Base-by-base conservation (phyloP, 2,329 filamentous ascomycete species). In the Paecilomyces niveus region DNA sequence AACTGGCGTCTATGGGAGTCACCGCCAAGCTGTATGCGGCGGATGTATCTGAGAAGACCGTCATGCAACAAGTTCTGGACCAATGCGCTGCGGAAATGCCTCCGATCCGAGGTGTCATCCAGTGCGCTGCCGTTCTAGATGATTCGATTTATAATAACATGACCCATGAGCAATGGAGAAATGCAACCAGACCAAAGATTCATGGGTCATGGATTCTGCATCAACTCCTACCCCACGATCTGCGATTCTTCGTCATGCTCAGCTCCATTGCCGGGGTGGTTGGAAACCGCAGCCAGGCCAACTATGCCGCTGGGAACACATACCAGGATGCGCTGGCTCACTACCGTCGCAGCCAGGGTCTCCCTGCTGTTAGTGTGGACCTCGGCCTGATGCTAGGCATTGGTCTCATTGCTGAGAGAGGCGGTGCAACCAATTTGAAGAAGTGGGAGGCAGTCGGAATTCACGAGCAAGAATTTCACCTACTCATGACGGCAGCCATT, bases 221-320 rank as follows among this genome's bases (percentile, higher is more conserved):
- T 21, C 33, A 62, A 69, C 7, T 13, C 13, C 15, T 50, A 53
- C 67, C 64, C 6, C 31, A 53, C 1, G 59, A 72, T 50, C 64
- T 79, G 15, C 73, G 76, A 54, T 79, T 79, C 64, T 79, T 78
- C 58, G 62, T 77, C 54, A 70, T 75, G 61, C 64, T 78, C 1
- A 77, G 75, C 0, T 79, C 77, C 0, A 63, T 73, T 1, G 72
- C 75, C 32, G 74, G 74, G 1, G 65, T 82, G 13, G 66, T 78
- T 5, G 80, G 80, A 3, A 79, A 78, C 55, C 63, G 72, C 5
- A 74, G 76, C 3, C 71, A 83, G 57, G 71, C 78, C 10, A 80
- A 78, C 59, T 79, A 79, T 59, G 68, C 71, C 2, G 74, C 75
- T 5, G 76, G 67, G 18, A 71, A 72, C 51, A 69, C 72, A 1